Conservation (phyloP, 164 flowering plant species). For the Vitis labrusca region DNA sequence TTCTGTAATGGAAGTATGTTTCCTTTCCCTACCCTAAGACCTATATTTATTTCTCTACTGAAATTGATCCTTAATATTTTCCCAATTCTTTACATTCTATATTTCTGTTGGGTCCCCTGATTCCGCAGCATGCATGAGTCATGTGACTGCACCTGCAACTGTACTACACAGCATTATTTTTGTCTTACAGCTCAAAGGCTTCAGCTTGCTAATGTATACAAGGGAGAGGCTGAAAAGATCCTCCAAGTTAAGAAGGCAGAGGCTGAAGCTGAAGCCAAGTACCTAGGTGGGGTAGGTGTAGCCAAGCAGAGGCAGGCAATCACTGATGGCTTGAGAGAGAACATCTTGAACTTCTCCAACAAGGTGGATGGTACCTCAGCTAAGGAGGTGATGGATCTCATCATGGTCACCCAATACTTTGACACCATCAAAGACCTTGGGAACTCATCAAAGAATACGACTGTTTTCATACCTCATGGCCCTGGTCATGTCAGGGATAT, state of each 20-base stretch:
- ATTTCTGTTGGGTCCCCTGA: too few relatives aligned
- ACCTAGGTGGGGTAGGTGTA: slow-evolving; percentile 94
- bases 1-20: too few relatives aligned
- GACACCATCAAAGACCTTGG: slow-evolving; percentile 98
- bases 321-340: slow-evolving; percentile 94
- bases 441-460: slow-evolving; percentile 90
- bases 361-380: slow-evolving; percentile 91
- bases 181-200: slow-evolving; percentile 82
- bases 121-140: too few relatives aligned
- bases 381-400: slow-evolving; percentile 97
- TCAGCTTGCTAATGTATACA: slow-evolving; percentile 93
- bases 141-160: not conserved
- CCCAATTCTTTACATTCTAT: too few relatives aligned
- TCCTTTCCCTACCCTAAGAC: too few relatives aligned
- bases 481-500: slow-evolving; percentile 97
- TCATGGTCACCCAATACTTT: slow-evolving; percentile 96
- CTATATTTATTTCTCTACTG: too few relatives aligned
- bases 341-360: slow-evolving; percentile 87
- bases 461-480: slow-evolving; percentile 96
- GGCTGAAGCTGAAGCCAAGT: slow-evolving; percentile 97
- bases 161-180: not conserved
- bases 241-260: slow-evolving; percentile 90
- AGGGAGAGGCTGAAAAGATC: slow-evolving; percentile 95
- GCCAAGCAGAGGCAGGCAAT: slow-evolving; percentile 98
- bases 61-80: too few relatives aligned